Evolutionary conservation across 169 alveolate species (phyloP).

Genomic region (Perkinsus olseni): DNA sequence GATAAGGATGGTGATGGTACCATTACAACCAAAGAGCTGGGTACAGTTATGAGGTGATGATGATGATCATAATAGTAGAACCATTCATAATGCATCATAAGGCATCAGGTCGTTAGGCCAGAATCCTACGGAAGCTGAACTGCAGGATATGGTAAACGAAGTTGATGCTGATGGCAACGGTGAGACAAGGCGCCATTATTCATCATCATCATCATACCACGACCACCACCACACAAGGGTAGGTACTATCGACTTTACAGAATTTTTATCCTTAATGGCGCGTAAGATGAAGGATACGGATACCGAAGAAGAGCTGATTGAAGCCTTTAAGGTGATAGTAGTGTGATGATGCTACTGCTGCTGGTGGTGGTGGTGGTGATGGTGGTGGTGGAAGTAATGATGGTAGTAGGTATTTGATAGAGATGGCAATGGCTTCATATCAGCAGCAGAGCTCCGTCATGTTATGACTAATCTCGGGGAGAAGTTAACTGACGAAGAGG

Average conservation of each 20-base stretch:
- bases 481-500: constrained; percentile 93
- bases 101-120: constrained; percentile 52
- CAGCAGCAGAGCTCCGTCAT: constrained; percentile 97
- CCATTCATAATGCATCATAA: not conserved
- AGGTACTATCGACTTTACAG: constrained; percentile 96
- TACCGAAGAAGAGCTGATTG: constrained; percentile 97
- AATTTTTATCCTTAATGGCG: constrained; percentile 96
- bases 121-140: constrained; percentile 93
- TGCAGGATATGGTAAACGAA: constrained; percentile 72
- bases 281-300: constrained; percentile 98
- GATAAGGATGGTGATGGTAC: constrained; percentile 97
- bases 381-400: not conserved
- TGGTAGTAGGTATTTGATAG: not conserved
- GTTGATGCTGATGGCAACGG: constrained; percentile 89
- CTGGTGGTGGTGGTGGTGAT: constrained; percentile 72
- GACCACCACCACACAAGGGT: no score
- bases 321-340: constrained; percentile 83
- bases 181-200: no score
- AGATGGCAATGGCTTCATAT: constrained; percentile 77
- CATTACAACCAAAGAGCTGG: constrained; percentile 73
- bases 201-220: no score
- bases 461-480: constrained; percentile 98
- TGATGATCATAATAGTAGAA: not conserved
- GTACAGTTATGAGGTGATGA: constrained; percentile 62
- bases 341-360: no score